Percentiles rank a stretch among this genome's conserved stretches.
Conservation (phyloP, 176 grass and related monocot species). For the Raddia guianensis region DNA sequence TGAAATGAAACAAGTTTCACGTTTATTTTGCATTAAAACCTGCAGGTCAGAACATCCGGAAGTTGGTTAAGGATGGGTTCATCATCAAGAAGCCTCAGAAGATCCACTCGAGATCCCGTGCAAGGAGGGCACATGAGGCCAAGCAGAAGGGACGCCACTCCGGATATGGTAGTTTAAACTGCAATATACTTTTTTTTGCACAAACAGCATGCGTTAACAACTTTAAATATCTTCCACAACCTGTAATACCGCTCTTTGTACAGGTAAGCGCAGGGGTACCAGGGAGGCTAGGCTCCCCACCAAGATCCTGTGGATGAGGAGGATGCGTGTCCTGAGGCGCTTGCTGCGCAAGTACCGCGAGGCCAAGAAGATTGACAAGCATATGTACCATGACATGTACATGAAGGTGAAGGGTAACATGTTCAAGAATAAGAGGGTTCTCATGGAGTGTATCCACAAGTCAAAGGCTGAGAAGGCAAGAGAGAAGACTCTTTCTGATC, state of each 20-base stretch:
- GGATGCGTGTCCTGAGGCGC: conserved; percentile 67
- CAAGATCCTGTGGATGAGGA: conserved; percentile 73
- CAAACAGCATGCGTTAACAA: no score
- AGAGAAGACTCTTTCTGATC: conserved; percentile 52
- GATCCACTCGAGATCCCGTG: conserved; percentile 69
- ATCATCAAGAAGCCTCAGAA: conserved; percentile 70
- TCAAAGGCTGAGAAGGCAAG: conserved; percentile 75
- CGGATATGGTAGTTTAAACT: conserved; percentile 48
- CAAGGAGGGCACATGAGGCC: conserved; percentile 65
- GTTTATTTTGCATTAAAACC: background rate
- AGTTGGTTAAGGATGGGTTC: conserved; percentile 73
- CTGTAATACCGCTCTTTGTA: background rate
- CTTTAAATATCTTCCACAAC: background rate
- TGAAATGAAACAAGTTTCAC: background rate
- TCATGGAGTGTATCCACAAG: conserved; percentile 77
- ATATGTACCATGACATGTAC: conserved; percentile 55
- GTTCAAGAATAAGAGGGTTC: conserved; percentile 71
- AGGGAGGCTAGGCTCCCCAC: conserved; percentile 73
- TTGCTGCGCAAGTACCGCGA: conserved; percentile 66
- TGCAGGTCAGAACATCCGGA: conserved; percentile 69
- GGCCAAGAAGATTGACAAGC: conserved; percentile 71
- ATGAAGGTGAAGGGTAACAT: conserved; percentile 65
- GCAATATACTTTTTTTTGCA: background rate
- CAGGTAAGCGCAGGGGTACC: conserved; percentile 70
- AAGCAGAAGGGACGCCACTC: conserved; percentile 75